These are phyloP conservation scores for Buddleja alternifolia DNA, from an alignment of 257 asterid genomes.

Conservation along the genomic window DNA sequence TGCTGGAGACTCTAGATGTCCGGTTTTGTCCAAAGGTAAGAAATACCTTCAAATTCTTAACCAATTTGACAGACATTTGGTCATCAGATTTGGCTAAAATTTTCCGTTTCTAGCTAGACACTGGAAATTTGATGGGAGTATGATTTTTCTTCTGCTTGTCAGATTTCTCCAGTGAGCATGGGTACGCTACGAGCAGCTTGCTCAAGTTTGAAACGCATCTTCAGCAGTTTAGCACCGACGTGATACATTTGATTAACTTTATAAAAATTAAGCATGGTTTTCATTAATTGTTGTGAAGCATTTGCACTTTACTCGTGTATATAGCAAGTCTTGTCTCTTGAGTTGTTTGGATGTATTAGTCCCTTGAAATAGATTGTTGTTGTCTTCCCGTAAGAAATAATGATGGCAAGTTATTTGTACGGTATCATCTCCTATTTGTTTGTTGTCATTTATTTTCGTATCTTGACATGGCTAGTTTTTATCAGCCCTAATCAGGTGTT, in stretches of 20 bases:
- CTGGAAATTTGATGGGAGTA: neutral
- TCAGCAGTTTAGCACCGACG: conserved; percentile 66
- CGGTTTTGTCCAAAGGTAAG: conserved; percentile 92
- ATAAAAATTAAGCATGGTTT: conserved; percentile 12
- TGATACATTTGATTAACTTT: conserved; percentile 27
- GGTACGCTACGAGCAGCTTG: conserved; percentile 64
- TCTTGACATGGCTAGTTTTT: too few relatives aligned
- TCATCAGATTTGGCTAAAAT: neutral
- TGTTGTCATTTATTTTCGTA: too few relatives aligned
- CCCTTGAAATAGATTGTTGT: neutral
- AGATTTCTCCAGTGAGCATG: conserved; percentile 81
- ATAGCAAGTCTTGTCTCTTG: conserved; percentile 17
- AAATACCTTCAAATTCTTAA: neutral
- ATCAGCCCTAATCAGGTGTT: too few relatives aligned
- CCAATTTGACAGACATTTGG: neutral
- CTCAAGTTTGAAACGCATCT: conserved; percentile 89
- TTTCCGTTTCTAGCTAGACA: neutral
- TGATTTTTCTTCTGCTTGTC: conserved; percentile 20
- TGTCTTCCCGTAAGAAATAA: too few relatives aligned
- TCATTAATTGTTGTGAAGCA: neutral
- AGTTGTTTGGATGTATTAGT: conserved; percentile 16
- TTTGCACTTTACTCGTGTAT: conserved; percentile 16
- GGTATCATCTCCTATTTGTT: too few relatives aligned
- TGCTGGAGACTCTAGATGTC: conserved; percentile 97
- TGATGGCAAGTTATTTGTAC: too few relatives aligned